Conservation (phyloP, 2,329 filamentous ascomycete species). For the Aspergillus clavatus region DNA sequence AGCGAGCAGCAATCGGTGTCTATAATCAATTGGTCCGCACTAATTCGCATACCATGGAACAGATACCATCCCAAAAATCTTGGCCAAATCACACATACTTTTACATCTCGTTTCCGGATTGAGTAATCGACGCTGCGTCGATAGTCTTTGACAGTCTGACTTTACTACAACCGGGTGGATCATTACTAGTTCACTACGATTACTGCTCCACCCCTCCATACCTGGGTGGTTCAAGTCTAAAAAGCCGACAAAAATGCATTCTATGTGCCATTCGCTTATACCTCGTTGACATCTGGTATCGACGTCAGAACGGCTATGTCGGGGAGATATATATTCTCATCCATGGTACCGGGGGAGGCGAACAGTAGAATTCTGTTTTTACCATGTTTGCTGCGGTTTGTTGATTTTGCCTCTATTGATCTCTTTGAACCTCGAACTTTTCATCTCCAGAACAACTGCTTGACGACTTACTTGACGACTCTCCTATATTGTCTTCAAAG, state of each 20-base stretch:
- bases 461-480: not conserved
- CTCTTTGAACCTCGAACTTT: not conserved
- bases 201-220: conserved; percentile 8
- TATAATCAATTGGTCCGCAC: too few relatives aligned
- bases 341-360: not conserved
- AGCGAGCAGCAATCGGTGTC: too few relatives aligned
- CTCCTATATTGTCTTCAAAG: not conserved
- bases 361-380: not conserved
- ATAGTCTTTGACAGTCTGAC: conserved; percentile 1
- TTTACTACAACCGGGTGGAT: conserved; percentile 2
- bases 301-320: conserved; percentile 10
- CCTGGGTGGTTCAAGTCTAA: not conserved
- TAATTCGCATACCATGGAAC: not conserved
- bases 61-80: conserved; percentile 1
- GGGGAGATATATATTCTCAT: conserved; percentile 1
- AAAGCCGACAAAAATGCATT: too few relatives aligned
- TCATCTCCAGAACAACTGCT: too few relatives aligned
- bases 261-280: too few relatives aligned
- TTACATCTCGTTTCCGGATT: not conserved
- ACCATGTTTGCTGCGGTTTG: not conserved
- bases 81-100: conserved; percentile 2
- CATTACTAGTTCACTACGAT: not conserved
- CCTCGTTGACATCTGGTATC: conserved; percentile 1
- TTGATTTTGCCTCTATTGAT: not conserved
- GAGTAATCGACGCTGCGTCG: too few relatives aligned